These are phyloP conservation scores for Arxiozyma bovina DNA, from an alignment of 1,139 yeast genomes.

Conservation along the genomic window DNA sequence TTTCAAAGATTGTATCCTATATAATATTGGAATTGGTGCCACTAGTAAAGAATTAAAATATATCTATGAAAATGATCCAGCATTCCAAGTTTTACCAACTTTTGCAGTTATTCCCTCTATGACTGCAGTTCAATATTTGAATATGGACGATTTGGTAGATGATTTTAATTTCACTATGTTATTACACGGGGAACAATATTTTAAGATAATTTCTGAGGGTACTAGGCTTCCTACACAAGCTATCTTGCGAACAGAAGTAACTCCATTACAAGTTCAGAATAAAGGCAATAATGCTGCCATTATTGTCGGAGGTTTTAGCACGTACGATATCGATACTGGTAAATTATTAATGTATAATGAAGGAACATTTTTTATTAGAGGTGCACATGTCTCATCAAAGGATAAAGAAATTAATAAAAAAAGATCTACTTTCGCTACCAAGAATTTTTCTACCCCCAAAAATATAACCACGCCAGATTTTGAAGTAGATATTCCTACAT, in stretches of 20 bases:
- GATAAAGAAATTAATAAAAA: slow-evolving; percentile 35
- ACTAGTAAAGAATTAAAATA: slow-evolving; percentile 67
- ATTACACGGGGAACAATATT: slow-evolving; percentile 92
- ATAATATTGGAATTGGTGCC: slow-evolving; percentile 88
- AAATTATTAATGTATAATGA: slow-evolving; percentile 71
- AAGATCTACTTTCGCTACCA: slow-evolving; percentile 52
- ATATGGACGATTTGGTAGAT: slow-evolving; percentile 53
- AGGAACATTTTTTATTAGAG: slow-evolving; percentile 79
- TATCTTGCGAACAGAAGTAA: slow-evolving; percentile 48
- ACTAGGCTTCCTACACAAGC: slow-evolving; percentile 77
- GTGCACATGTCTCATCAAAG: slow-evolving; percentile 57
- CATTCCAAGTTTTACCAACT: slow-evolving; percentile 86
- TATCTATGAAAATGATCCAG: slow-evolving; percentile 64
- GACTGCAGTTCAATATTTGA: slow-evolving; percentile 44
- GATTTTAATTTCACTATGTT: slow-evolving; percentile 84
- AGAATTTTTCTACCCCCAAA: slow-evolving; percentile 55
- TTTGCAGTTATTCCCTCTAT: slow-evolving; percentile 82
- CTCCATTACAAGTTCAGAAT: slow-evolving; percentile 68
- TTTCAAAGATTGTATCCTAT: slow-evolving; percentile 68
- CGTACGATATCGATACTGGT: slow-evolving; percentile 62
- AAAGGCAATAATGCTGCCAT: slow-evolving; percentile 87
- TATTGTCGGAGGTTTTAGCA: slow-evolving; percentile 65
- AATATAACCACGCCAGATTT: slow-evolving; percentile 54
- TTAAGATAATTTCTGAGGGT: slow-evolving; percentile 52
- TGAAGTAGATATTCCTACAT: slow-evolving; percentile 50